phyloP scores from a whole-genome alignment of 2,329 filamentous ascomycete species.

The Fusarium concolor region DNA sequence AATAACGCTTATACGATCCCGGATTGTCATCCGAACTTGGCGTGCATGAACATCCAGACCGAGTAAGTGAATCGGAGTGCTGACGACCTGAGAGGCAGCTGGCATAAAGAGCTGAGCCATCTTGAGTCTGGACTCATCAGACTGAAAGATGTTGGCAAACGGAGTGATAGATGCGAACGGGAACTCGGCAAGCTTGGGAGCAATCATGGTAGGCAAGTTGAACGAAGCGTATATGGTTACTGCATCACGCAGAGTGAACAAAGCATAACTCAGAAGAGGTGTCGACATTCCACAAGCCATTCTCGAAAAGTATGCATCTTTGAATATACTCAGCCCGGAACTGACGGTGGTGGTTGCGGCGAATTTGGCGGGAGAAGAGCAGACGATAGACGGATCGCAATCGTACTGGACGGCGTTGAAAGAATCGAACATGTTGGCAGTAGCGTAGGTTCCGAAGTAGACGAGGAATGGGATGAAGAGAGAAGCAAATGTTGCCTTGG shows the following conservation, averaged over 20 bases:
- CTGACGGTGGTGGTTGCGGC: conserved; percentile 40
- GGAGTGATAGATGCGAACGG: conserved; percentile 32
- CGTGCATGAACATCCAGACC: conserved; percentile 40
- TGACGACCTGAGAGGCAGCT: conserved; percentile 40
- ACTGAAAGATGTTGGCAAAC: conserved; percentile 34
- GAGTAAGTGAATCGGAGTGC: conserved; percentile 42
- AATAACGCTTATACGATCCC: conserved; percentile 32
- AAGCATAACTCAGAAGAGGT: conserved; percentile 38
- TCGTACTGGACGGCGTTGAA: conserved; percentile 36
- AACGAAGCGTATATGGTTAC: conserved; percentile 44
- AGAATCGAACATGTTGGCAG: conserved; percentile 44
- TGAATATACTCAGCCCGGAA: conserved; percentile 40
- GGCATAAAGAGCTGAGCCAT: conserved; percentile 42
- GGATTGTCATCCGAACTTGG: conserved; percentile 27
- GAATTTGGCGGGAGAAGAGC: conserved; percentile 41
- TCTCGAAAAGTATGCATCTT: conserved; percentile 42
- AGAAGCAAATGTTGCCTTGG: conserved; percentile 35
- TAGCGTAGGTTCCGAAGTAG: conserved; percentile 46
- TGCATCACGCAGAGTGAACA: conserved; percentile 41
- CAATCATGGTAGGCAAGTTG: conserved; percentile 42
- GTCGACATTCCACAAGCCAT: conserved; percentile 31
- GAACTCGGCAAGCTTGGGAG: conserved; percentile 41
- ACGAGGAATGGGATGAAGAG: conserved; percentile 44
- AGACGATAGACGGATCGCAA: conserved; percentile 34
- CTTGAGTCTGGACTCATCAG: conserved; percentile 41